phyloP scores from a whole-genome alignment of 441 rosid species.

The Arabidopsis lyrata region DNA sequence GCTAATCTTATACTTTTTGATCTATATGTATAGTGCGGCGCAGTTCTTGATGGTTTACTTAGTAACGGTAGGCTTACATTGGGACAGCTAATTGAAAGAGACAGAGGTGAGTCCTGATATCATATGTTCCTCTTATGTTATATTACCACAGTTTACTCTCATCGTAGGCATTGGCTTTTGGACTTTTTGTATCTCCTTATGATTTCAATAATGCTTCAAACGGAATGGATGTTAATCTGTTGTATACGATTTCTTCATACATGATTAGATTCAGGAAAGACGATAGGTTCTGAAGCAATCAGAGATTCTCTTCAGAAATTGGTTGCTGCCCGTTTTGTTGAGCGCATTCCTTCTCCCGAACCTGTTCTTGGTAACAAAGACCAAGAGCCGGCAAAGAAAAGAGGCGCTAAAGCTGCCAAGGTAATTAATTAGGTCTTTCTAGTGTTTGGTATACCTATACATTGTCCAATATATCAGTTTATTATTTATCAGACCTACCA shows the following conservation, averaged over 20 bases:
- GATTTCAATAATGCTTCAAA: not conserved
- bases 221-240: constrained; percentile 10
- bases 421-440: constrained; percentile 48
- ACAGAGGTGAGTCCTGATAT: constrained; percentile 40
- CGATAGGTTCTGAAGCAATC: constrained; percentile 43
- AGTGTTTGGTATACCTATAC: not conserved
- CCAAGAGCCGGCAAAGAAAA: constrained; percentile 61
- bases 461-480: not conserved
- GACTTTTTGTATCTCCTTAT: constrained; percentile 11
- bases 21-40: constrained; percentile 34
- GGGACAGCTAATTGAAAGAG: constrained; percentile 75
- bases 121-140: constrained; percentile 9
- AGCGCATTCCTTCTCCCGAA: constrained; percentile 80
- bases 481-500: constrained; percentile 5
- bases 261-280: constrained; percentile 47
- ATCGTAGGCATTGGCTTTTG: not conserved
- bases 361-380: constrained; percentile 68
- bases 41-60: constrained; percentile 74
- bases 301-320: no score
- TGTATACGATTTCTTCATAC: not conserved
- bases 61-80: constrained; percentile 85
- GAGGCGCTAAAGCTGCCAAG: constrained; percentile 73
- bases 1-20: not conserved
- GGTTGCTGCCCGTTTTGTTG: constrained; percentile 69
- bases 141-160: not conserved